phyloP scores from a whole-genome alignment of 306 rosid genomes.

The Elaeagnus macrophylla region DNA sequence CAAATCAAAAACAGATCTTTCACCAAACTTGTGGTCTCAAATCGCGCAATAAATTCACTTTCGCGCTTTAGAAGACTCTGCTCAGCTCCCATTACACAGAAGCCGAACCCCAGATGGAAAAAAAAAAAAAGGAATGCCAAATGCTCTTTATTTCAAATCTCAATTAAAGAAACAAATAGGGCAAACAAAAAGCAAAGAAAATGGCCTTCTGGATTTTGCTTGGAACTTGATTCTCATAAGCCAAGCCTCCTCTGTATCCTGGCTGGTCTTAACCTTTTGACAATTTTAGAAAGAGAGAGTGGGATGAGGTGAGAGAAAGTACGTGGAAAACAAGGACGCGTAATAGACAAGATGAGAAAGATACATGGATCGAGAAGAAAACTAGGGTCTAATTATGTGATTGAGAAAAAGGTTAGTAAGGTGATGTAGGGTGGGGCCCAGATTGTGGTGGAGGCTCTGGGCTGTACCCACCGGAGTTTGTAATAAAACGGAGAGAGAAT shows the following conservation, averaged over 20 bases:
- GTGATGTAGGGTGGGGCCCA: conserved; percentile 36
- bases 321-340: conserved; percentile 53
- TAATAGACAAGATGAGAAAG: conserved; percentile 47
- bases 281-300: conserved; percentile 14
- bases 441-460: conserved; percentile 34
- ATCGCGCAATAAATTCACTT: conserved; percentile 28
- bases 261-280: conserved; percentile 37
- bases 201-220: background rate
- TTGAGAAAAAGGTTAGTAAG: conserved; percentile 15
- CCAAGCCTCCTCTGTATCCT: conserved; percentile 25
- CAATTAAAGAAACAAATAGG: background rate
- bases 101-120: conserved; percentile 23
- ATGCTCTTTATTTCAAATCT: background rate
- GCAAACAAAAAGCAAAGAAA: background rate
- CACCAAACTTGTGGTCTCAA: conserved; percentile 14
- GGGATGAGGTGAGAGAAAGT: conserved; percentile 16
- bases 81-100: conserved; percentile 21
- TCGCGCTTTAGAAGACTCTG: conserved; percentile 22
- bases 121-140: conserved; percentile 16
- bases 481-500: background rate
- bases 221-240: conserved; percentile 31
- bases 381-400: conserved; percentile 3
- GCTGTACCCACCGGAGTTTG: conserved; percentile 34
- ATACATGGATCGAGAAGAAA: conserved; percentile 28
- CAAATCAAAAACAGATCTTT: conserved; percentile 25